Percentiles rank a stretch among this genome's conserved stretches.
phyloP scores from a whole-genome alignment of 2,329 filamentous ascomycete genomes.

The Trichophyton schoenleinii region DNA sequence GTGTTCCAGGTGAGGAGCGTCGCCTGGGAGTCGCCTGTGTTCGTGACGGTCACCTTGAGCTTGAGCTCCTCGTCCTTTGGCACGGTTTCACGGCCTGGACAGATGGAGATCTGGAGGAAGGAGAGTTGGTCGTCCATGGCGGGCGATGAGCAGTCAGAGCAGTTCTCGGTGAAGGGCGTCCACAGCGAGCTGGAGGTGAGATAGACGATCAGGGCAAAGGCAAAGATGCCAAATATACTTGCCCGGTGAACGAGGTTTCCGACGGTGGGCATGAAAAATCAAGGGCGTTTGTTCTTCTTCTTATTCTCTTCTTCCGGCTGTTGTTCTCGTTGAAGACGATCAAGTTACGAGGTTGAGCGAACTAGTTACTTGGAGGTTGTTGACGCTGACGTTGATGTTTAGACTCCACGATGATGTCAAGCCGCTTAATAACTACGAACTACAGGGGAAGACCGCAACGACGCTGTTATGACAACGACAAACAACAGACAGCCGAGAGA shows the following conservation, averaged over 20 bases:
- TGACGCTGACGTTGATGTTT: not conserved
- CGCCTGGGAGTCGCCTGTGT: conserved; percentile 20
- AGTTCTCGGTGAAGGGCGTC: not conserved
- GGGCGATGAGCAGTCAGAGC: not conserved
- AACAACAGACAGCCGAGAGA: not conserved
- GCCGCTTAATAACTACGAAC: not conserved
- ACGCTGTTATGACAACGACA: not conserved
- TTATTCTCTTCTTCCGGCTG: not conserved
- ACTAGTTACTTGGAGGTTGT: not conserved
- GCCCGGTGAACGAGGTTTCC: not conserved
- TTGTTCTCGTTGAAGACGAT: not conserved
- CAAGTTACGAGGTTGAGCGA: not conserved
- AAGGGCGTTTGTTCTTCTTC: not conserved
- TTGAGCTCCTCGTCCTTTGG: conserved; percentile 12
- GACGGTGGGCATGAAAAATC: not conserved
- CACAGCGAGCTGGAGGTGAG: not conserved
- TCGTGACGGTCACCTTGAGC: conserved; percentile 17
- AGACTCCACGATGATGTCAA: not conserved
- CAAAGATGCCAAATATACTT: not conserved
- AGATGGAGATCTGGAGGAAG: conserved; percentile 10
- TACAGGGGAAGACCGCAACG: not conserved
- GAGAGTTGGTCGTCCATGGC: conserved; percentile 2
- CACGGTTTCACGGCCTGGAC: conserved; percentile 14
- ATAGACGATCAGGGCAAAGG: conserved; percentile 3
- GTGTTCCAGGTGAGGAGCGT: conserved; percentile 29